These are phyloP conservation scores for Metschnikowia kunwiensis DNA, from an alignment of 805 yeast genomes.

Conservation along the genomic window DNA sequence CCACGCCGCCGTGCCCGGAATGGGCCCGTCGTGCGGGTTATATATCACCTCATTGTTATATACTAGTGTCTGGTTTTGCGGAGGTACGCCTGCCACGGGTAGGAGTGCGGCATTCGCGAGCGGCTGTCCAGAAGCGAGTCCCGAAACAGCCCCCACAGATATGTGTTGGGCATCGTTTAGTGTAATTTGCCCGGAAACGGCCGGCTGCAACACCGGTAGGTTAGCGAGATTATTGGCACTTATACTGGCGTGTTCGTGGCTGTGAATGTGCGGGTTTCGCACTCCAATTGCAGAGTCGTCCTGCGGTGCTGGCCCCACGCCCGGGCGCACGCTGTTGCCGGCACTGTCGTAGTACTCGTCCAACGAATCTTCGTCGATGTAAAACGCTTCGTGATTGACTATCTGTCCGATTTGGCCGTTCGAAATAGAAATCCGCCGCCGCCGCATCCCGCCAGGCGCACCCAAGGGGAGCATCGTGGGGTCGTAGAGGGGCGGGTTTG, in stretches of 20 bases:
- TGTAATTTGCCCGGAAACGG: conserved; percentile 8
- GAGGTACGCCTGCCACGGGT: conserved; percentile 41
- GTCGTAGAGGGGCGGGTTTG: conserved; percentile 48
- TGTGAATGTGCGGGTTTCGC: no score
- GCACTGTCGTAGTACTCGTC: conserved; percentile 19
- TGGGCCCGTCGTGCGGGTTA: conserved; percentile 52
- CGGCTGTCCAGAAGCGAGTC: neutral
- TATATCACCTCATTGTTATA: conserved; percentile 55
- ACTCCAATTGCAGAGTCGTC: no score
- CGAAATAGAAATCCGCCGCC: conserved; percentile 75
- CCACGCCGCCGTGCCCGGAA: conserved; percentile 67
- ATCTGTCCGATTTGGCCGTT: conserved; percentile 85
- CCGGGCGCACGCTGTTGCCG: neutral
- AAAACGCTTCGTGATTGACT: conserved; percentile 43
- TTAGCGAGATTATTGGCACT: no score
- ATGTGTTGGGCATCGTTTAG: neutral
- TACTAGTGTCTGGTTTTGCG: conserved; percentile 49
- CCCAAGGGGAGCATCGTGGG: conserved; percentile 38
- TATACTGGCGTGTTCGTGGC: neutral
- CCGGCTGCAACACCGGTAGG: conserved; percentile 6
- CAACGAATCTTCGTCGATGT: conserved; percentile 25
- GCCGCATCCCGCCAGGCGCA: conserved; percentile 34
- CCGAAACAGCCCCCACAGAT: neutral
- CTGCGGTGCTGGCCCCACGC: neutral
- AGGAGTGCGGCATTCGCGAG: neutral